phyloP scores from a whole-genome alignment of 441 rosid species.

The Gossypium trilobum region DNA sequence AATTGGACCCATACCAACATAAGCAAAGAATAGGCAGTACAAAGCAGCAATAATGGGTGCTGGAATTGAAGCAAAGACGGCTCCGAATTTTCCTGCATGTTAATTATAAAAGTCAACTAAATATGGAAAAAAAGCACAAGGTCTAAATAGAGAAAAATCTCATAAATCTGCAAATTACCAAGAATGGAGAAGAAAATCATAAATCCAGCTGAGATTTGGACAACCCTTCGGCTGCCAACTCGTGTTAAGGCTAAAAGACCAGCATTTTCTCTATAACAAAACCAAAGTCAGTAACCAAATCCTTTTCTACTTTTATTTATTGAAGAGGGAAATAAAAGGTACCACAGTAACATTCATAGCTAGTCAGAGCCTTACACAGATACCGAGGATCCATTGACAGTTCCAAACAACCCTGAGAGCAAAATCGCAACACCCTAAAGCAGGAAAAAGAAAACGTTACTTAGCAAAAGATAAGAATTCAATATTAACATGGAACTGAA shows the following conservation, averaged over 20 bases:
- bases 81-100: slow-evolving; percentile 90
- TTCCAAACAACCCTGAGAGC: slow-evolving; percentile 88
- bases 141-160: slow-evolving; percentile 5
- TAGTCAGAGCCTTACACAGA: slow-evolving; percentile 69
- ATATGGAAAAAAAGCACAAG: slow-evolving; percentile 12
- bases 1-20: slow-evolving; percentile 58
- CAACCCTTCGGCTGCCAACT: slow-evolving; percentile 93
- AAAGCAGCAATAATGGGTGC: slow-evolving; percentile 74
- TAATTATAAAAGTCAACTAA: slow-evolving; percentile 5
- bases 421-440: slow-evolving; percentile 81
- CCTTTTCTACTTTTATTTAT: neutral
- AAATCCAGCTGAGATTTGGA: slow-evolving; percentile 94
- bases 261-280: slow-evolving; percentile 67
- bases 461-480: neutral
- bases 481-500: slow-evolving; percentile 1
- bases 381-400: slow-evolving; percentile 75
- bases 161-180: slow-evolving; percentile 32
- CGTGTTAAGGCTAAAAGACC: slow-evolving; percentile 87
- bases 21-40: slow-evolving; percentile 87
- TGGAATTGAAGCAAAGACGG: slow-evolving; percentile 92
- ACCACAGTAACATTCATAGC: neutral
- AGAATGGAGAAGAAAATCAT: slow-evolving; percentile 98
- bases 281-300: slow-evolving; percentile 12
- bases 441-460: slow-evolving; percentile 16
- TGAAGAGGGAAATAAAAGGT: neutral